Base-by-base conservation (phyloP, 208 protist genomes). In the Crithidia bombi region DNA sequence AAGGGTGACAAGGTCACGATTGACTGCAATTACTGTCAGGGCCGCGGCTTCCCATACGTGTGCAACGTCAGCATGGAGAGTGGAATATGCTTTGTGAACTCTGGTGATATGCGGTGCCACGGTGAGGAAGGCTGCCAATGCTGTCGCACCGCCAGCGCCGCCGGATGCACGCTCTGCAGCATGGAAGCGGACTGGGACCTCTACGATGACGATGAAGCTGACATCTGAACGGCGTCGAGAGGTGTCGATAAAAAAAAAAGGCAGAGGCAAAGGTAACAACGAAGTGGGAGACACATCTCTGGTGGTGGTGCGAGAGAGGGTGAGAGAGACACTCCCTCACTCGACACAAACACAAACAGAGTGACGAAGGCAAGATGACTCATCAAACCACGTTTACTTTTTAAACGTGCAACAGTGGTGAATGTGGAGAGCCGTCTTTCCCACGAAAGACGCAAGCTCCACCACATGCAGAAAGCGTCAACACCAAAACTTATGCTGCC, bases 31-130 rank as follows among this genome's bases (percentile, higher is more conserved):
- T 75, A 73, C 59, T 90, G 84, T 59, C 44, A 54, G 9, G 21
- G 50, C 26, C 78, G 61, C 25, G 84, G 84, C n/a, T 84, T 81
- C 44, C 68, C 73, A 1, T 90, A 90, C 55, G 17, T 86, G 12
- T 90, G 84, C 54, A 32, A 67, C 15, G 68, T 55, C 0, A 73
- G 67, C 26, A 62, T 87, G 36, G 61, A 21, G 0, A 75, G 79
- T 50, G 41, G 64, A 59, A 63, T 65, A 21, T 81, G 74, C 54
- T 69, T 72, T 21, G 39, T 33, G 2, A 50, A 78, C 46, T 68
- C 63, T 21, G 67, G 68, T 17, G 73, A 80, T 15, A 58, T 72
- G 25, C 15, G 19, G 9, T 82, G 73, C 50, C 32, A 68, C n/a
- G 17, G 39, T 1, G 49, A 52, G 17, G 73, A 65, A 26, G 73